phyloP scores from a whole-genome alignment of 441 rosid genomes.

The Populus tomentosa region DNA sequence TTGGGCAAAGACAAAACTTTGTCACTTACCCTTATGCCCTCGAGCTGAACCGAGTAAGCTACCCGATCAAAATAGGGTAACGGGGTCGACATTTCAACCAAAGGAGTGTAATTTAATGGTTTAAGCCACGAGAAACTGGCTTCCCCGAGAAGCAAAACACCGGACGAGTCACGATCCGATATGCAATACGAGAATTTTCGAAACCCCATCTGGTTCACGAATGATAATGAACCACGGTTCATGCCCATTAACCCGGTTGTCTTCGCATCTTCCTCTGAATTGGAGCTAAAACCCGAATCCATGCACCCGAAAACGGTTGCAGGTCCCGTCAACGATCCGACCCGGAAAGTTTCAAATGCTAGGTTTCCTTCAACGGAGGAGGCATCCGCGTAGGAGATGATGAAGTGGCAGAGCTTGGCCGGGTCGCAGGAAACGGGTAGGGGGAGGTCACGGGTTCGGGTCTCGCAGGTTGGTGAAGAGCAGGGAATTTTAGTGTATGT shows the following conservation, averaged over 20 bases:
- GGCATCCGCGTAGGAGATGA: conserved; percentile 86
- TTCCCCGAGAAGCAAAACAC: conserved; percentile 67
- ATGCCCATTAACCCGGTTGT: conserved; percentile 87
- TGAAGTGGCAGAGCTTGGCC: conserved; percentile 65
- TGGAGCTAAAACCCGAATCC: conserved; percentile 46
- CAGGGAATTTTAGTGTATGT: conserved; percentile 52
- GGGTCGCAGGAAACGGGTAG: conserved; percentile 75
- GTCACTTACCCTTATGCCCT: conserved; percentile 51
- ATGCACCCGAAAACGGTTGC: conserved; percentile 79
- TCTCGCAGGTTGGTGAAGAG: conserved; percentile 71
- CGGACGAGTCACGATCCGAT: conserved; percentile 53
- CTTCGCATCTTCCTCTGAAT: conserved; percentile 55
- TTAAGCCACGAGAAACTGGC: conserved; percentile 55
- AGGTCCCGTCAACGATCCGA: conserved; percentile 49
- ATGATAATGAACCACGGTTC: conserved; percentile 85
- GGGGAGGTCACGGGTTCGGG: conserved; percentile 62
- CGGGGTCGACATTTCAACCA: conserved; percentile 43
- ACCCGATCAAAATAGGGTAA: conserved; percentile 69
- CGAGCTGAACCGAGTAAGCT: conserved; percentile 68
- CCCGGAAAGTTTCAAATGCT: conserved; percentile 64
- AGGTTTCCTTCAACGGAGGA: conserved; percentile 78
- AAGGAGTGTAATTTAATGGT: conserved; percentile 42
- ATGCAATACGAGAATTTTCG: conserved; percentile 83
- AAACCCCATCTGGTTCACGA: conserved; percentile 64
- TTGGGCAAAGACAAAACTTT: conserved; percentile 42